These are phyloP conservation scores for Davidsoniella neocaledoniae DNA, from an alignment of 2,329 filamentous ascomycete species.

Conservation along the genomic window DNA sequence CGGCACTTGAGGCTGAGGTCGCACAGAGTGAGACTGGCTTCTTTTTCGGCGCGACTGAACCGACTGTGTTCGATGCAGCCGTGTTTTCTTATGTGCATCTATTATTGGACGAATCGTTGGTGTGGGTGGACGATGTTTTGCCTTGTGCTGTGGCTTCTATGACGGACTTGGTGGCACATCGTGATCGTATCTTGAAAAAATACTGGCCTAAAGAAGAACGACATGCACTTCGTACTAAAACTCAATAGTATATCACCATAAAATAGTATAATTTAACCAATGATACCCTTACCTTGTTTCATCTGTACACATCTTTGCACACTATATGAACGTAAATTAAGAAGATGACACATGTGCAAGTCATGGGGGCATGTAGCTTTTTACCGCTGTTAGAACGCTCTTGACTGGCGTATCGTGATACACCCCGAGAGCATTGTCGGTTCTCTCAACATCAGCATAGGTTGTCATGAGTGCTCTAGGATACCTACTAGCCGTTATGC, in stretches of 20 bases:
- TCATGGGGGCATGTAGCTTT: too few relatives aligned
- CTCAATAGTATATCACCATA: too few relatives aligned
- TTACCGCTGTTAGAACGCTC: too few relatives aligned
- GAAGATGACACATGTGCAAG: too few relatives aligned
- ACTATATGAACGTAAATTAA: too few relatives aligned
- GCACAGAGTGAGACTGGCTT: constrained; percentile 24
- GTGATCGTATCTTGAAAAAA: constrained; percentile 19
- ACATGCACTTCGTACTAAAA: neutral
- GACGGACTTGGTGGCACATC: constrained; percentile 40
- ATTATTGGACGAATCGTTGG: constrained; percentile 46
- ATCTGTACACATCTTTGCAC: neutral
- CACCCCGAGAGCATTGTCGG: too few relatives aligned
- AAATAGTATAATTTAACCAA: too few relatives aligned
- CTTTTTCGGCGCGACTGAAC: constrained; percentile 34
- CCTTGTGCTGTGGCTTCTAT: constrained; percentile 37
- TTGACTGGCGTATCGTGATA: too few relatives aligned
- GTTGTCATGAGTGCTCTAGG: too few relatives aligned
- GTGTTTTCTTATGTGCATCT: constrained; percentile 84
- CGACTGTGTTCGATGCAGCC: constrained; percentile 69
- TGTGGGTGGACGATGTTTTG: constrained; percentile 48
- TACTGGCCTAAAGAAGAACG: constrained; percentile 13
- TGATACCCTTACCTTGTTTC: neutral
- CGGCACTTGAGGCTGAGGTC: constrained; percentile 25
- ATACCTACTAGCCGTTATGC: too few relatives aligned
- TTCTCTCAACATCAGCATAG: too few relatives aligned